Conservation (phyloP, 2,329 filamentous ascomycete genomes). For the Ophiostoma angusticollis region DNA sequence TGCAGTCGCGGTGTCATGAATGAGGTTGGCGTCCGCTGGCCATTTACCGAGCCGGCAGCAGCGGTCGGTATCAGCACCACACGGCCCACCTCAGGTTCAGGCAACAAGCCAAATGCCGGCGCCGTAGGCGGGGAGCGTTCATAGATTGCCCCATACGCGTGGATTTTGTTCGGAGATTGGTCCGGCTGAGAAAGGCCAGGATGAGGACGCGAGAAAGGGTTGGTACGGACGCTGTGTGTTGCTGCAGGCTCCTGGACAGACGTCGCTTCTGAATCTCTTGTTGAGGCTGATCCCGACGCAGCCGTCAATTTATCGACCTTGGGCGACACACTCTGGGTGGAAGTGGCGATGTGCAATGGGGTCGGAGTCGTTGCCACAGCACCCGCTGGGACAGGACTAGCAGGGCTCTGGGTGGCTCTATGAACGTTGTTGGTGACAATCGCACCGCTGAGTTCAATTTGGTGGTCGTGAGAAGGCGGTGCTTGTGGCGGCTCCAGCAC, state of each 20-base stretch:
- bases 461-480: no score
- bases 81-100: no score
- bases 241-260: slow-evolving; percentile 4
- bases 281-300: neutral
- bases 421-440: no score
- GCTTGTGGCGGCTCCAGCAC: neutral
- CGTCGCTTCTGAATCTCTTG: neutral
- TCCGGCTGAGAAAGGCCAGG: slow-evolving; percentile 29
- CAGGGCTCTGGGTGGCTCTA: no score
- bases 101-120: no score
- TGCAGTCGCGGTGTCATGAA: slow-evolving; percentile 21
- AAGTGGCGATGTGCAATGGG: no score
- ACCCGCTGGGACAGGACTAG: no score
- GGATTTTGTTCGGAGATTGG: slow-evolving; percentile 27
- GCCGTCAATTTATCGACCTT: slow-evolving; percentile 3
- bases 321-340: slow-evolving; percentile 1
- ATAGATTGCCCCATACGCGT: slow-evolving; percentile 26
- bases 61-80: no score
- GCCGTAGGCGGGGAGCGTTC: slow-evolving; percentile 20
- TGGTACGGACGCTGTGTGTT: slow-evolving; percentile 20
- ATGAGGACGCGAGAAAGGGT: slow-evolving; percentile 31
- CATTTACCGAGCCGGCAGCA: no score
- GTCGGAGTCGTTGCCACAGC: no score
- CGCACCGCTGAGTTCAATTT: no score
- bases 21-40: slow-evolving; percentile 15